phyloP scores from a whole-genome alignment of 2,329 filamentous ascomycete species.

The Colletotrichum sp. region DNA sequence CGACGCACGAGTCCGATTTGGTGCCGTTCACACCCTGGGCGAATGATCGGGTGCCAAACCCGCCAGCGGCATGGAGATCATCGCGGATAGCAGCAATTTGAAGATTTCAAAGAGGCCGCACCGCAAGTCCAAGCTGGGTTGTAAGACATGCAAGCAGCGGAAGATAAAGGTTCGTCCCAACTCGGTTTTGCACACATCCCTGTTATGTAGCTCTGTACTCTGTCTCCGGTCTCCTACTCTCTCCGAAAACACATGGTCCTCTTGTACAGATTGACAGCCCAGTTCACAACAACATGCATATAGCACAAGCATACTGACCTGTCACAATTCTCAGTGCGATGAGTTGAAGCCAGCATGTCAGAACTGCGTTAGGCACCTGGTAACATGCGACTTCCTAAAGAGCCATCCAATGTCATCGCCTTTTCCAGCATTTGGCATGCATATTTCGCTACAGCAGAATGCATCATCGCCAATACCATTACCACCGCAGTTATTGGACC shows the following conservation, averaged over 20 bases:
- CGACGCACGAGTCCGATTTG: background rate
- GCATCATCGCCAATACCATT: background rate
- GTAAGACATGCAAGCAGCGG: conserved; percentile 58
- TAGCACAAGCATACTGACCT: background rate
- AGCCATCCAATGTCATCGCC: background rate
- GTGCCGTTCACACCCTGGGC: background rate
- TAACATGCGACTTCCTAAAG: conserved; percentile 27
- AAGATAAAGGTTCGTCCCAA: conserved; percentile 48
- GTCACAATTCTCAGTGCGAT: conserved; percentile 26
- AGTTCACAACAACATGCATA: background rate
- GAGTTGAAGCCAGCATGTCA: conserved; percentile 29
- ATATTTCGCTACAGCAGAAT: background rate
- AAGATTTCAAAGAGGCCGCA: conserved; percentile 51
- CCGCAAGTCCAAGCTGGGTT: conserved; percentile 59
- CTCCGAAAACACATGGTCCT: background rate
- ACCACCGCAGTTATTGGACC: background rate
- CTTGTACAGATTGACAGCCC: background rate
- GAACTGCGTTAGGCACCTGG: conserved; percentile 30
- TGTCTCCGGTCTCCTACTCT: rapidly evolving
- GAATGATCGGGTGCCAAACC: background rate
- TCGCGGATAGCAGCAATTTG: background rate
- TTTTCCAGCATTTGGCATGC: background rate
- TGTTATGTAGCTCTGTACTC: background rate
- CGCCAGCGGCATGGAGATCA: background rate
- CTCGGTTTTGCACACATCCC: background rate